phyloP scores from a whole-genome alignment of 129 eudicot genomes.

The Flaveria trinervia region DNA sequence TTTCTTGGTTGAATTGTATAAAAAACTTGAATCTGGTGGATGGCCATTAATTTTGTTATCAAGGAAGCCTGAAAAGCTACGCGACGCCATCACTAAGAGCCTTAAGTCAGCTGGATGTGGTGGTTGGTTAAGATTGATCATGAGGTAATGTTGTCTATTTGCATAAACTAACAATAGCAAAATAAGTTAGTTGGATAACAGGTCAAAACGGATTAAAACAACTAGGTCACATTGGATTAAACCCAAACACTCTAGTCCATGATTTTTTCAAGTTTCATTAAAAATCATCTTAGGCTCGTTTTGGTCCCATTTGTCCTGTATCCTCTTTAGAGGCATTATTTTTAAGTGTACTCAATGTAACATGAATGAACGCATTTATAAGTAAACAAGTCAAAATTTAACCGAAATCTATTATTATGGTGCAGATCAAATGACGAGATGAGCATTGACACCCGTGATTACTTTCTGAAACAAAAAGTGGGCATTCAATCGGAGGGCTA shows the following conservation, averaged over 20 bases:
- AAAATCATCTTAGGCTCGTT: neutral
- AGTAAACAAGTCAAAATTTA: neutral
- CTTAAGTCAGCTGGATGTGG: slow-evolving; percentile 55
- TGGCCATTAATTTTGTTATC: slow-evolving; percentile 63
- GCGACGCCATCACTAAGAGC: slow-evolving; percentile 34
- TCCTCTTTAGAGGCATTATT: neutral
- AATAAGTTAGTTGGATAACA: neutral
- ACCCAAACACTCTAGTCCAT: too few species aligned
- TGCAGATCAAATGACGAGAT: slow-evolving; percentile 53
- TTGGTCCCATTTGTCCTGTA: neutral
- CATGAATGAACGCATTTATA: neutral
- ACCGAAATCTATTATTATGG: neutral
- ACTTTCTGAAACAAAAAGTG: slow-evolving; percentile 40
- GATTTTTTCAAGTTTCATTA: neutral
- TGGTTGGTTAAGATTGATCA: slow-evolving; percentile 55
- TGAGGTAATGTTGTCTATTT: slow-evolving; percentile 47
- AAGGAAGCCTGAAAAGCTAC: slow-evolving; percentile 55
- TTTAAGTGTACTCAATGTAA: neutral
- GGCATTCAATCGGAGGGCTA: slow-evolving; percentile 40
- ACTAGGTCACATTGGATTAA: too few species aligned
- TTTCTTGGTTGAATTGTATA: slow-evolving; percentile 42
- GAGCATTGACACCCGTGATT: slow-evolving; percentile 41
- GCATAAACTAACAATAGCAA: neutral
- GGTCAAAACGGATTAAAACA: too few species aligned
- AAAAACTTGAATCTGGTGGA: slow-evolving; percentile 49